A percentile compares a stretch with the other conserved stretches of the same genome.
Evolutionary conservation across 106 monocot genomes (phyloP).

Genomic region (Platanthera guangdongensis): DNA sequence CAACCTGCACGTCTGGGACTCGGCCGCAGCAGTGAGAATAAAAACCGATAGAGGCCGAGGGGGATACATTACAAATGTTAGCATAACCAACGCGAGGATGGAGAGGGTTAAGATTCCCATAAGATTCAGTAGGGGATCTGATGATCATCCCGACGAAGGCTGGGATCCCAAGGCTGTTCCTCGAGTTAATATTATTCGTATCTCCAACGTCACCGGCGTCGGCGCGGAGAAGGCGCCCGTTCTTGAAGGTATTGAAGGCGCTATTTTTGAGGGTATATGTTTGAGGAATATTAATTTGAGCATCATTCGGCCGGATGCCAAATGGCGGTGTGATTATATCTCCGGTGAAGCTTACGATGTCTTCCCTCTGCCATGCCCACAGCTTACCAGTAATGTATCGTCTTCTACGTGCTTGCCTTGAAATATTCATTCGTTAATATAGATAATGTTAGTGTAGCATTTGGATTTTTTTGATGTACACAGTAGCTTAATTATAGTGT

Average conservation of each 20-base stretch:
- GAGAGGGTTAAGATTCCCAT: constrained; percentile 73
- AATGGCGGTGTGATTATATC: constrained; percentile 65
- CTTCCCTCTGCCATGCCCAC: constrained; percentile 28
- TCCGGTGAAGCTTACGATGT: constrained; percentile 49
- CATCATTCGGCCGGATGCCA: constrained; percentile 11
- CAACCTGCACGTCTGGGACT: constrained; percentile 72
- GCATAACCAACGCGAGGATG: constrained; percentile 42
- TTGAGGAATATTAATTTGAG: constrained; percentile 60
- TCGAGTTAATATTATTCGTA: constrained; percentile 29
- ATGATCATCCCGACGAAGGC: constrained; percentile 65
- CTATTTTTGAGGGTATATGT: constrained; percentile 40
- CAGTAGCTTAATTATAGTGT: background rate
- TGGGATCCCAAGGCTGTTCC: constrained; percentile 72
- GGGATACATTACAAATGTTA: constrained; percentile 77
- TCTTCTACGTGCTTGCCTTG: constrained; percentile 23
- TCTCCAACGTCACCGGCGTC: constrained; percentile 24
- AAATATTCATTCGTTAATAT: background rate
- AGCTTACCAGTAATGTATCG: constrained; percentile 25
- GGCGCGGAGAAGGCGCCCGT: constrained; percentile 41
- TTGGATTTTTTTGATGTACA: background rate
- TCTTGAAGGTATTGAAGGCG: constrained; percentile 56
- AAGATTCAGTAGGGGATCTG: constrained; percentile 62
- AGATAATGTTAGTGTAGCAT: background rate
- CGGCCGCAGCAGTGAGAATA: constrained; percentile 50
- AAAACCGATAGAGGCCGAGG: constrained; percentile 82